Evolutionary conservation across 2,329 filamentous ascomycete genomes (phyloP), one percentile per base, ranked within the genome.

Genomic region (Hymenoscyphus albidus): DNA sequence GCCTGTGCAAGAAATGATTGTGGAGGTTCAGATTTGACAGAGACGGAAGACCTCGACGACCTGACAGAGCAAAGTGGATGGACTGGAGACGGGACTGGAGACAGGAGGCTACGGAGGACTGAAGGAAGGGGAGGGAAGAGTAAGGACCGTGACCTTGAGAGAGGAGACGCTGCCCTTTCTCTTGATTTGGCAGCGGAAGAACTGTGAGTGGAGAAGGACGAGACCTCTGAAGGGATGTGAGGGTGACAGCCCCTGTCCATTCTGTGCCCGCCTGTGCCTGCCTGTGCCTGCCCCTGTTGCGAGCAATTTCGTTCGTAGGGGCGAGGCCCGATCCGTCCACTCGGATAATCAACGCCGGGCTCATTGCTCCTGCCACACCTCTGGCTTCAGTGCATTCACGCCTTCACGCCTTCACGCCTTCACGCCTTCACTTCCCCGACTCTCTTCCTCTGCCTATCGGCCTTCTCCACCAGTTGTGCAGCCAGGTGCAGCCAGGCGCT

Each of bases 1-100:
- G 64, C 64, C 66, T 65, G n/a, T 40, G 58, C 48, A 60, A 64
- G 48, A 54, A 54, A 54, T 54, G 48, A 51, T 51, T 18, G 44
- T 48, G n/a, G 44, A 51, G 44, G 44, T 51, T 6, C n/a, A 13
- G 22, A 22, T 22, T 16, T 12, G 44, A 22, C 18, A 51, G 9
- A 18, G 48, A 12, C 18, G 2, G 44, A 27, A 27, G 18, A 54
- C 22, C 48, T 54, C 10, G 48, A 54, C 22, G 22, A 54, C 48
- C 48, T 54, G 48, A 54, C 48, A 35, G 35, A 7, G 35, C 5
- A 35, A 10, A 35, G 35, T 35, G 35, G 35, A 10, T 35, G 27
- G 27, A 22, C 22, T 22, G 35, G 35, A 35, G 35, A 27, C 27
- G 3, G 27, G 27, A 27, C 27, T 27, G 27, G 27, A 35, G 35